Conservation (phyloP, 768 basidiomycete species). For the Mycena epipterygia region DNA sequence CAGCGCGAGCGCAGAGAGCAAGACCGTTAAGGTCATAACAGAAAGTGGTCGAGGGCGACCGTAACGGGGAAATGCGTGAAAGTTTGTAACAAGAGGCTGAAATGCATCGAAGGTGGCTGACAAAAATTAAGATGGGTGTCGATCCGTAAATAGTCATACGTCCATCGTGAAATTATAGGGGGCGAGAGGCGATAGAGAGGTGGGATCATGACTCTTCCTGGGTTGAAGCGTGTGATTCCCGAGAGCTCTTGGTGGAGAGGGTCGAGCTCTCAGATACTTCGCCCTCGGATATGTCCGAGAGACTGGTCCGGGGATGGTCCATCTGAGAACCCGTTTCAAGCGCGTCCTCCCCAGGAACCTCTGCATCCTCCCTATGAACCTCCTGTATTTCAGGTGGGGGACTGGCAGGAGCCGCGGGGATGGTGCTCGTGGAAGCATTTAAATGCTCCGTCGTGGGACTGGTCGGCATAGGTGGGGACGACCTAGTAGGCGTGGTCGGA, state of each 20-base stretch:
- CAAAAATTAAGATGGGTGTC: slow-evolving; percentile 2
- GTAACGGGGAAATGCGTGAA: neutral
- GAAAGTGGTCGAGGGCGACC: neutral
- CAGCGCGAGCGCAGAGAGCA: slow-evolving; percentile 19
- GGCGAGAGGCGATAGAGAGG: neutral
- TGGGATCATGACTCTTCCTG: neutral
- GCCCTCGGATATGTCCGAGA: slow-evolving; percentile 37
- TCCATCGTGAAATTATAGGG: neutral
- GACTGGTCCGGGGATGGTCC: slow-evolving; percentile 26
- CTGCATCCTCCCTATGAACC: neutral
- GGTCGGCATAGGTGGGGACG: neutral
- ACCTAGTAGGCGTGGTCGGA: slow-evolving; percentile 25
- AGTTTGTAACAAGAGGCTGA: neutral
- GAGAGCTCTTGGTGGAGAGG: slow-evolving; percentile 3
- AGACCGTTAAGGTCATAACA: slow-evolving; percentile 13
- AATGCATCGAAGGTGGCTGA: slow-evolving; percentile 19
- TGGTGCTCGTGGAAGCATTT: slow-evolving; percentile 30
- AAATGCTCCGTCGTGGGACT: slow-evolving; percentile 24
- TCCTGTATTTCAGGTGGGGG: neutral
- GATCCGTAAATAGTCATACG: neutral
- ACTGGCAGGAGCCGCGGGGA: slow-evolving; percentile 3
- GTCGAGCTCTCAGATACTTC: slow-evolving; percentile 30
- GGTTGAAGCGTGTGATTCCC: slow-evolving; percentile 3
- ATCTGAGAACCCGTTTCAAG: slow-evolving; percentile 27
- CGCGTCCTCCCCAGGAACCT: neutral